Conservation (phyloP, 306 rosid genomes). For the Vigna mungo region DNA sequence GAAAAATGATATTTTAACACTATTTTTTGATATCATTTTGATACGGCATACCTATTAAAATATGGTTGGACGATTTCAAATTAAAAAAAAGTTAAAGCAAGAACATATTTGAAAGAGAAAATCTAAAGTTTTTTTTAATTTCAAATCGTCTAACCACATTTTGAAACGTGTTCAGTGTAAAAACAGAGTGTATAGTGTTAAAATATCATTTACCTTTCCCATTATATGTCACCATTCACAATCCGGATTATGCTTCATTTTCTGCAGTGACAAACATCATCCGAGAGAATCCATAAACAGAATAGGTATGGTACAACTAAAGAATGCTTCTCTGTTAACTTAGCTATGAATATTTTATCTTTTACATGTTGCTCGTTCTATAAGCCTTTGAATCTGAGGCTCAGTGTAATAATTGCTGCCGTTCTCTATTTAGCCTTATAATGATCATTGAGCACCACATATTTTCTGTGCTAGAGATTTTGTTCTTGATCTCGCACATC, state of each 20-base stretch:
- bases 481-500: constrained; percentile 4
- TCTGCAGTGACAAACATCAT: constrained; percentile 12
- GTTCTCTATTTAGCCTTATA: constrained; percentile 17
- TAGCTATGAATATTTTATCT: neutral
- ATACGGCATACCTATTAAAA: too few relatives aligned
- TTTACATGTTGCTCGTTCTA: neutral
- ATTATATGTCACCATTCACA: neutral
- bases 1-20: too few relatives aligned
- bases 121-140: too few relatives aligned
- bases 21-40: too few relatives aligned
- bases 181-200: too few relatives aligned
- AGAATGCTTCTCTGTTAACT: neutral
- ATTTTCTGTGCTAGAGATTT: neutral
- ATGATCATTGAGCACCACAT: neutral
- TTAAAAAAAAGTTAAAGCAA: too few relatives aligned
- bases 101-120: too few relatives aligned
- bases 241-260: constrained; percentile 11
- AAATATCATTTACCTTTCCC: neutral
- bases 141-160: too few relatives aligned
- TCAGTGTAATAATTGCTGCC: neutral
- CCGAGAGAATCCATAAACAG: constrained; percentile 2
- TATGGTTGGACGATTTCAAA: too few relatives aligned
- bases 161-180: too few relatives aligned
- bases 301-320: neutral
- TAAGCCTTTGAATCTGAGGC: neutral